Evolutionary conservation across 169 alveolate species (phyloP), one percentile per base, ranked within the genome.

Genomic region (Plasmodium knowlesi): DNA sequence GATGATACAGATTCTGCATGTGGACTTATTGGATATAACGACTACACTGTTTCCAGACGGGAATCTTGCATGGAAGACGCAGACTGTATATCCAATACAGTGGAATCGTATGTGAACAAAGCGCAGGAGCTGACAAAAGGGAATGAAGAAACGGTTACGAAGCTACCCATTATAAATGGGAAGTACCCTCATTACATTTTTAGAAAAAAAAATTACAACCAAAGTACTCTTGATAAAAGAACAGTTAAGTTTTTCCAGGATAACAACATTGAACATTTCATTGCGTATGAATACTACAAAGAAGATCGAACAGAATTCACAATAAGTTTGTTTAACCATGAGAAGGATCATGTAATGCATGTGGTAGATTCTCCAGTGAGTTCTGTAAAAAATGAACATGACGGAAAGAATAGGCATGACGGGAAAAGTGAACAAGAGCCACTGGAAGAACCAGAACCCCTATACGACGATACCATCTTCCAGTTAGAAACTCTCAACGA

Each of bases 171-270:
- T 0, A 86, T 86, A 37, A 86, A 86, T 86, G 93, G 93, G 1
- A 86, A 86, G 67, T 86, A 86, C 81, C 93, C 93, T 30, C 93
- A 86, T 41, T 86, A 86, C 54, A 86, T 86, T 37, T 76, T 74
- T 41, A 73, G 70, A 70, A 76, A 86, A 54, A 41, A 74, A 37
- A 16, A 86, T 30, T 34, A 86, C 43, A 19, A 34, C 16, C 78
- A 19, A 28, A 28, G 54, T 9, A 16, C 76, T 5, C 10, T n/a
- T 4, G 32, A 86, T 37, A 86, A 86, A 86, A 86, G 93, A 30
- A 53, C 86, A 32, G 39, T 86, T 1, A 22, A 46, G 0, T 86
- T 74, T 54, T 86, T 86, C 12, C 30, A 46, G 19, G 86, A 86
- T 5, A 2, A 25, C 2, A 86, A 53, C 54, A n/a, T 86, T 3